phyloP scores from a whole-genome alignment of 768 basidiomycete genomes.

The Cyclocybe aegerita region DNA sequence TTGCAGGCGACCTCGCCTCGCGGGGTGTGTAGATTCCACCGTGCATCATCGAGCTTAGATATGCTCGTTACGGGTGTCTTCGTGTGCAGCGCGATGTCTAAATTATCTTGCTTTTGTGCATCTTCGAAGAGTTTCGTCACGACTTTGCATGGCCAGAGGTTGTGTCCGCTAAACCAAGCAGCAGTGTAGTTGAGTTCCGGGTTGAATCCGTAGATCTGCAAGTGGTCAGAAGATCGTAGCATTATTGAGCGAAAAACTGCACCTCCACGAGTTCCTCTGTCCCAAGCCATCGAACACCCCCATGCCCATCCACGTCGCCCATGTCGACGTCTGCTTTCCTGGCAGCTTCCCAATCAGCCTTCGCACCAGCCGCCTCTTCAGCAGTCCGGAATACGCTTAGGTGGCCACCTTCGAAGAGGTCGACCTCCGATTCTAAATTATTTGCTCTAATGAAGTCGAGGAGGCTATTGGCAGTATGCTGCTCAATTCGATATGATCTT shows the following conservation, averaged over 20 bases:
- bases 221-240: not conserved
- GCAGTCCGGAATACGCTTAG: constrained; percentile 47
- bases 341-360: constrained; percentile 53
- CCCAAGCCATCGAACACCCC: constrained; percentile 43
- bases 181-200: constrained; percentile 50
- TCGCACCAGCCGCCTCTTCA: constrained; percentile 36
- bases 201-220: constrained; percentile 29
- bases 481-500: constrained; percentile 54
- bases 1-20: constrained; percentile 62
- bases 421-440: constrained; percentile 48
- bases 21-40: constrained; percentile 61
- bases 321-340: constrained; percentile 49
- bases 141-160: constrained; percentile 80
- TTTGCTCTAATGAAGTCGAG: constrained; percentile 46
- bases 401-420: constrained; percentile 61
- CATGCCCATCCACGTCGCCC: constrained; percentile 7
- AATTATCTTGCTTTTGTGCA: constrained; percentile 27
- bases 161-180: constrained; percentile 52
- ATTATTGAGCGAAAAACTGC: not conserved
- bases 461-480: constrained; percentile 49
- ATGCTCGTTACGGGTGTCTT: constrained; percentile 66
- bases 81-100: constrained; percentile 64
- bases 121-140: constrained; percentile 62
- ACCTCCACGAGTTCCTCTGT: constrained; percentile 50
- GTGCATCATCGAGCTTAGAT: constrained; percentile 12